Base-by-base conservation (phyloP, 2,329 filamentous ascomycete genomes). In the Diaporthe ampelina region DNA sequence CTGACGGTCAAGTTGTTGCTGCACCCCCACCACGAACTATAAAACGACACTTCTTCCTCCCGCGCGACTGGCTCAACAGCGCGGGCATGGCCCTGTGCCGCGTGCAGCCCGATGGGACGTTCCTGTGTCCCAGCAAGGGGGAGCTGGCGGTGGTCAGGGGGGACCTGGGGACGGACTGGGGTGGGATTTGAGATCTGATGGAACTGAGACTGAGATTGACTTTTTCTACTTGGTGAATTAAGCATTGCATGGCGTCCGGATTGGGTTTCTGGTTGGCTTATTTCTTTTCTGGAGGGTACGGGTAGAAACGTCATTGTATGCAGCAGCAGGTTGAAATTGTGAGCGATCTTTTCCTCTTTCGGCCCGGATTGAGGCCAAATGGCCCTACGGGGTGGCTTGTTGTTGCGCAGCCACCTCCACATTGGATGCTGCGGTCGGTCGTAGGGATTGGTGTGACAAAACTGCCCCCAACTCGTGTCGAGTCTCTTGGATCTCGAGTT, bases 1-100 rank as follows among this genome's bases (percentile, higher is more conserved):
- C 40, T 43, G 40, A 43, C 17, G 40, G 4, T 7, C 40, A 43
- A 19, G 40, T 5, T 17, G 40, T 17, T 43, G 40, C 15, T 43
- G 40, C 40, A 43, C 15, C 15, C 3, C 40, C 15, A 43, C 15
- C 40, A 43, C 32, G 48, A 7, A 4, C 21, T 0, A 48, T 77
- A 6, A 76, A 45, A n/a, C 72, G 76, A 19, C 77, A 79, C 58
- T 79, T 79, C 59, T 79, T 79, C 40, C 26, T 79, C 7, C 78
- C 78, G 5, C 73, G 74, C 1, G 78, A 79, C 73, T 79, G 78
- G 78, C 63, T 79, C 17, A 77, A 74, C 5, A 69, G 67, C 13
- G 40, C 73, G 7, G 76, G 69, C 5, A 61, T 78, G 56, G 67
- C 63, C 24, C 54, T 77, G 21, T 76, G 75, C 19, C 75, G 74